Evolutionary conservation across 495 filamentous ascomycete species (phyloP).

Genomic region (Annulohypoxylon bovei): DNA sequence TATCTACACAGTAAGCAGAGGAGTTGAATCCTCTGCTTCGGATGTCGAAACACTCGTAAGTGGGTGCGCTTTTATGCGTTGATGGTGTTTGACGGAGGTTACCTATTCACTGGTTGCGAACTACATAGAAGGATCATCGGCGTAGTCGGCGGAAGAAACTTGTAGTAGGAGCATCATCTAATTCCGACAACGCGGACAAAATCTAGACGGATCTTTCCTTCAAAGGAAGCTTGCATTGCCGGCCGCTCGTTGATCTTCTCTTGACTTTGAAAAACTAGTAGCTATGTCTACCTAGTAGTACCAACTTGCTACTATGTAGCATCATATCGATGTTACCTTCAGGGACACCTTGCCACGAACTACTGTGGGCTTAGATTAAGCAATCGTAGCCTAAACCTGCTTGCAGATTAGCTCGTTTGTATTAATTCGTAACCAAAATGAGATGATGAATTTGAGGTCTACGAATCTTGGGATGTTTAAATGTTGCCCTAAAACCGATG

Average conservation of each 20-base stretch:
- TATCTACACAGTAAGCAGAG: slow-evolving; percentile 25
- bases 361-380: slow-evolving; percentile 7
- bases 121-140: slow-evolving; percentile 22
- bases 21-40: slow-evolving; percentile 5
- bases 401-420: background rate
- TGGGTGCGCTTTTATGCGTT: background rate
- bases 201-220: slow-evolving; percentile 8
- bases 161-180: slow-evolving; percentile 4
- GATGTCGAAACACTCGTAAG: slow-evolving; percentile 9
- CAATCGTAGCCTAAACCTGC: slow-evolving; percentile 30
- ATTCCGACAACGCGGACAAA: slow-evolving; percentile 15
- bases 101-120: slow-evolving; percentile 24
- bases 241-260: background rate
- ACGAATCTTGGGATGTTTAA: slow-evolving; percentile 2
- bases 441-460: background rate
- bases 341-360: slow-evolving; percentile 11
- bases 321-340: slow-evolving; percentile 24
- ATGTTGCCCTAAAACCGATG: background rate
- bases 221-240: slow-evolving; percentile 4
- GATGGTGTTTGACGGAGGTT: slow-evolving; percentile 10
- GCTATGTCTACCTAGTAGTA: background rate
- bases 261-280: background rate
- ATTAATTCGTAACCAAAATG: background rate
- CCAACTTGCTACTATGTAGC: background rate
- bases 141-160: slow-evolving; percentile 3